Conservation (phyloP, 208 protist species). For the Leishmania arabica region DNA sequence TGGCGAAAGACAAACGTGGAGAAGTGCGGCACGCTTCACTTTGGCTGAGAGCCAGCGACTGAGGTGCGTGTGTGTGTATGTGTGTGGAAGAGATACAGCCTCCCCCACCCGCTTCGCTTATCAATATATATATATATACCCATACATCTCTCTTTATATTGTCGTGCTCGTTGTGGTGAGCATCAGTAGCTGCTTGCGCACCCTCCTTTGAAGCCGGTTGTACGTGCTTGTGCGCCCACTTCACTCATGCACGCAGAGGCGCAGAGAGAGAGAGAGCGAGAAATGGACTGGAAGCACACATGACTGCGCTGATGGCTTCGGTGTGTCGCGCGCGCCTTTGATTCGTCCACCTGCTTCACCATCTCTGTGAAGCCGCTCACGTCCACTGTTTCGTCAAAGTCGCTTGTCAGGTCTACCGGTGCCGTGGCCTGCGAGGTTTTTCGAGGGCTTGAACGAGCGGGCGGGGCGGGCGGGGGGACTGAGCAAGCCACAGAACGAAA, state of each 20-base stretch:
- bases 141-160: background rate
- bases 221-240: background rate
- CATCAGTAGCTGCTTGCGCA: background rate
- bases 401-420: background rate
- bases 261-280: background rate
- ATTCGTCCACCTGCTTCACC: background rate
- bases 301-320: background rate
- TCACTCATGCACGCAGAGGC: background rate
- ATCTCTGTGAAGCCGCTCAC: background rate
- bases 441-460: background rate
- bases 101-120: background rate
- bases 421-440: background rate
- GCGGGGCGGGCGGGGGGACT: background rate
- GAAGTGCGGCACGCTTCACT: background rate
- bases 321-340: background rate
- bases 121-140: too few relatives aligned
- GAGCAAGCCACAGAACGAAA: background rate
- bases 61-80: background rate
- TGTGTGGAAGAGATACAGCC: background rate
- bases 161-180: background rate
- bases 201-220: background rate
- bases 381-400: background rate
- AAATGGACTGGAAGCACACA: background rate
- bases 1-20: background rate
- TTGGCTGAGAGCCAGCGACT: background rate